Evolutionary conservation across 1,284 basidiomycete genomes (phyloP).

Genomic region (Trametes polyzona): DNA sequence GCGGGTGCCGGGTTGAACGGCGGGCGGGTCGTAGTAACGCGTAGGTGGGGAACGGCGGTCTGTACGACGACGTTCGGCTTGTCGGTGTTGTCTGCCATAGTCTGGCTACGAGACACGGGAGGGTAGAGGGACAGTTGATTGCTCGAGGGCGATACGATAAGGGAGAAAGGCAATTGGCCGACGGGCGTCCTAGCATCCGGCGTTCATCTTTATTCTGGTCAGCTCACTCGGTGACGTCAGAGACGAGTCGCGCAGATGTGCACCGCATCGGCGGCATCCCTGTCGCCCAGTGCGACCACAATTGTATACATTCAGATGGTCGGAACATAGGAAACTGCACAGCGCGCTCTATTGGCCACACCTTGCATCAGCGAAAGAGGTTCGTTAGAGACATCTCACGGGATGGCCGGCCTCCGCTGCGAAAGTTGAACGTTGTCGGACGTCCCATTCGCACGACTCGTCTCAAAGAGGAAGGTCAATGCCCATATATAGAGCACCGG

Average conservation of each 20-base stretch:
- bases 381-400: no score
- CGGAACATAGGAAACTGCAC: no score
- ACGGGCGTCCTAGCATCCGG: background rate
- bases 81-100: background rate
- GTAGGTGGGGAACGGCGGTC: constrained; percentile 18
- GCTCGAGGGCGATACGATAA: background rate
- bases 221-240: background rate
- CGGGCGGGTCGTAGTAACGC: constrained; percentile 24
- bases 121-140: background rate
- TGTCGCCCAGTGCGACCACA: no score
- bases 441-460: no score
- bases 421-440: no score
- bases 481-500: no score
- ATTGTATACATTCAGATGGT: no score
- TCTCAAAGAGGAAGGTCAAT: no score
- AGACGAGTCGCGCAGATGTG: background rate
- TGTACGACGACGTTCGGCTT: constrained; percentile 11
- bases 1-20: constrained; percentile 23
- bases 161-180: background rate
- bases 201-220: background rate
- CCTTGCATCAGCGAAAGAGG: no score
- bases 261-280: no score
- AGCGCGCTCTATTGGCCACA: no score
- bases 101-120: background rate
- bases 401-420: no score